Evolutionary conservation across 768 basidiomycete genomes (phyloP), one percentile per base, ranked within the genome.

Genomic region (Boletus subcaerulescens): DNA sequence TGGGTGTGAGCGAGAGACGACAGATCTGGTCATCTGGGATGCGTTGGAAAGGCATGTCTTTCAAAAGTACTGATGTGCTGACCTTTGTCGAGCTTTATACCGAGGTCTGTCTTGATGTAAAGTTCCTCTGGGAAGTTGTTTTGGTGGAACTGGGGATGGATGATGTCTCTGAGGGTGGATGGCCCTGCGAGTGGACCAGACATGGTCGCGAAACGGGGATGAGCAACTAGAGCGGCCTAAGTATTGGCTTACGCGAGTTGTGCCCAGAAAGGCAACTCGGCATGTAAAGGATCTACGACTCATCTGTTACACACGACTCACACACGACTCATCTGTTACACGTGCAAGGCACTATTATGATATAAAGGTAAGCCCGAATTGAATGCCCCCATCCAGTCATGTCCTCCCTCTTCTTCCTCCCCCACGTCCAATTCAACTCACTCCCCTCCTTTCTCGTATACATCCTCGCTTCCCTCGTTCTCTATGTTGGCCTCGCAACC

Each of bases 41-140:
- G 52, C 33, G 55, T 62, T 50, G 31, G 56, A 53, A 35, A 22
- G 32, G 35, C 22, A 31, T 46, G 10, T 0, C 17, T 13, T 4
- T 33, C 26, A 38, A 18, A 14, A 38, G 11, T 15, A 14, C 1
- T 5, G 17, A 41, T 12, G 29, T 12, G 47, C 57, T 24, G 12
- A 89, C 94, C 94, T 80, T 93, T 91, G 74, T 97, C 94, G 33
- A 98, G 84, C 71, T 93, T 95, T 62, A 95, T 73, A 35, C 86
- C 85, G 14, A 93, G 79, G 45, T 94, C 89, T 29, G 78, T 77
- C 71, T 98, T 97, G 64, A 93, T 80, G 66, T 82, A 90, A 4
- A 76, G 65, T 68, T 98, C 95, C 52, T 89, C 85, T 41, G 83
- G 76, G 53, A 97, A 87, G 70, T 91, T 90, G 59, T 93, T 91